These are phyloP conservation scores for Phoenix dactylifera DNA, from an alignment of 176 grass and related monocot species.

Conservation along the genomic window DNA sequence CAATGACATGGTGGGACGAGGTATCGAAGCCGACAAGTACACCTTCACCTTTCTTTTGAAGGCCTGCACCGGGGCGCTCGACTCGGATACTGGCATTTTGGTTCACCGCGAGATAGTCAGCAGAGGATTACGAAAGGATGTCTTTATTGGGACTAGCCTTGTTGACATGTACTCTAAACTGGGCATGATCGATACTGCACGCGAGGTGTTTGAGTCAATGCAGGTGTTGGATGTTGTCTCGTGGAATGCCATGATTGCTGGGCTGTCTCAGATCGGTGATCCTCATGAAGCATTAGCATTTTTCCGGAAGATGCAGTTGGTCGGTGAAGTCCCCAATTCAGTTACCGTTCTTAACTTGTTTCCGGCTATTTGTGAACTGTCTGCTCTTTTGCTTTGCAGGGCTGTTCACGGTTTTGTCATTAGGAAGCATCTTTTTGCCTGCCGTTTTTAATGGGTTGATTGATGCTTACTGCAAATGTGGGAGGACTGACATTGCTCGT, in stretches of 20 bases:
- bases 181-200: constrained; percentile 36
- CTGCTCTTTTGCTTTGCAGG: constrained; percentile 33
- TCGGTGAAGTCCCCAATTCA: constrained; percentile 36
- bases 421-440: constrained; percentile 29
- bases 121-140: constrained; percentile 35
- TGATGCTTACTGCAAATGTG: constrained; percentile 54
- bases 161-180: constrained; percentile 53
- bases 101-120: constrained; percentile 33
- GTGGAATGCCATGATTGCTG: constrained; percentile 69
- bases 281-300: constrained; percentile 32
- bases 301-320: constrained; percentile 45
- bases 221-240: constrained; percentile 35
- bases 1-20: constrained; percentile 32
- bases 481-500: constrained; percentile 22
- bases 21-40: constrained; percentile 42
- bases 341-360: constrained; percentile 54
- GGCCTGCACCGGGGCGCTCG: constrained; percentile 3
- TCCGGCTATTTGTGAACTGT: constrained; percentile 39
- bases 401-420: constrained; percentile 39
- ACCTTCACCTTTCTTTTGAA: constrained; percentile 35
- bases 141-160: constrained; percentile 62
- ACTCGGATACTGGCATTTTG: constrained; percentile 15
- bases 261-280: constrained; percentile 21
- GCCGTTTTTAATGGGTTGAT: constrained; percentile 52
- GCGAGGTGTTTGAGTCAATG: constrained; percentile 65